Percentiles rank a stretch among this genome's conserved stretches.
Conservation (phyloP, 225 moss, liverwort and hornwort species). For the Asterella californica region DNA sequence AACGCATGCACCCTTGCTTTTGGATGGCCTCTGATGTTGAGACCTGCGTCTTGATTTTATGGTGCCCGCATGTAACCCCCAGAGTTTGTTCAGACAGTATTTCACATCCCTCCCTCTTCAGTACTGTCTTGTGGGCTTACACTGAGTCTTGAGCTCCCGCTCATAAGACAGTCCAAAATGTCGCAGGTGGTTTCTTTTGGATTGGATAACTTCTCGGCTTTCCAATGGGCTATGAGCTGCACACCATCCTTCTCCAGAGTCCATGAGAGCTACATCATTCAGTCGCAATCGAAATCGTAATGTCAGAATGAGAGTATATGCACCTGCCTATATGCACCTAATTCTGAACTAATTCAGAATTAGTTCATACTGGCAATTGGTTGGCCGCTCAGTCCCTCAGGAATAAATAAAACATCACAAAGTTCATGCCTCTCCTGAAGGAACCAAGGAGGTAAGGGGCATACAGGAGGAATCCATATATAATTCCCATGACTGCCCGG, state of each 20-base stretch:
- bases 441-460: too few species aligned
- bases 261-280: constrained; percentile 57
- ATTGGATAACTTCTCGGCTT: constrained; percentile 38
- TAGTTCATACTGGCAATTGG: too few species aligned
- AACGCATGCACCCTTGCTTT: background rate
- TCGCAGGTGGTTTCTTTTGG: constrained; percentile 45
- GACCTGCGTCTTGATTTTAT: too few species aligned
- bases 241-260: constrained; percentile 51
- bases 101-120: background rate
- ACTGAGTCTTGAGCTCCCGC: constrained; percentile 51
- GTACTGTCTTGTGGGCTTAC: constrained; percentile 27
- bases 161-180: constrained; percentile 57
- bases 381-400: too few species aligned
- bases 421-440: too few species aligned
- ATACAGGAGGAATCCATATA: too few species aligned
- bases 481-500: too few species aligned
- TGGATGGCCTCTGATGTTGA: background rate
- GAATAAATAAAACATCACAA: too few species aligned
- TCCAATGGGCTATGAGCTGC: constrained; percentile 41
- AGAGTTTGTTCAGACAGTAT: too few species aligned
- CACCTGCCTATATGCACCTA: too few species aligned
- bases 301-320: background rate
- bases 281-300: background rate
- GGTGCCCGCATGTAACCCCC: too few species aligned
- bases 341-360: too few species aligned